Base-by-base conservation (phyloP, 108 stramenopile genomes). In the Heterococcus sp. region DNA sequence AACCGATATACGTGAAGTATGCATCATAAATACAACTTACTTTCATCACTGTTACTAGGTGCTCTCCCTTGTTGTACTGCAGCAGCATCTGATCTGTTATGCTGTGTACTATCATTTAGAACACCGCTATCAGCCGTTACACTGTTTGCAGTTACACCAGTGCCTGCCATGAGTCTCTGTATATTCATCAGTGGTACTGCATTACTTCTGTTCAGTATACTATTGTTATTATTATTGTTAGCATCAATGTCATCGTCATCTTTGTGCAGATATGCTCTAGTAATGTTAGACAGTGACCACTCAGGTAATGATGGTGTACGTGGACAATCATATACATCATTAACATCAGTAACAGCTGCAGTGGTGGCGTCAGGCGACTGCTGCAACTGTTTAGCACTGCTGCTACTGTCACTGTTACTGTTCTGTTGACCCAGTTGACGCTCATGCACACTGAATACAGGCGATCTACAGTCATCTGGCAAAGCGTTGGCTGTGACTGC, bases 1-100 rank as follows among this genome's bases (percentile, higher is more conserved):
- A 64, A 85, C 90, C 31, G 87, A 89, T 3, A 93, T 94, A n/a
- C 92, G 91, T 79, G 94, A 94, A 40, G 94, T 93, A n/a, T n/a
- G n/a, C n/a, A n/a, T n/a, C n/a, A n/a, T n/a, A n/a, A n/a, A n/a
- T n/a, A n/a, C n/a, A n/a, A n/a, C n/a, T n/a, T n/a, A n/a, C n/a
- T n/a, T n/a, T n/a, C n/a, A n/a, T n/a, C n/a, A n/a, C n/a, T n/a
- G n/a, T n/a, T n/a, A n/a, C n/a, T n/a, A n/a, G n/a, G n/a, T n/a
- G n/a, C n/a, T n/a, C n/a, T n/a, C n/a, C n/a, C n/a, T n/a, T n/a
- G n/a, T n/a, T 21, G 46, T 58, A 58, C 46, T 21, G 46, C 21
- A 58, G 46, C 21, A 58, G 14, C 46, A 21, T 58, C 14, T 58
- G 46, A 14, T 14, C 46, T 14, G 8, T 8, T 21, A 58, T 58